These are phyloP conservation scores for Cyclanthera cordifolia DNA, from an alignment of 306 rosid genomes.

Conservation along the genomic window DNA sequence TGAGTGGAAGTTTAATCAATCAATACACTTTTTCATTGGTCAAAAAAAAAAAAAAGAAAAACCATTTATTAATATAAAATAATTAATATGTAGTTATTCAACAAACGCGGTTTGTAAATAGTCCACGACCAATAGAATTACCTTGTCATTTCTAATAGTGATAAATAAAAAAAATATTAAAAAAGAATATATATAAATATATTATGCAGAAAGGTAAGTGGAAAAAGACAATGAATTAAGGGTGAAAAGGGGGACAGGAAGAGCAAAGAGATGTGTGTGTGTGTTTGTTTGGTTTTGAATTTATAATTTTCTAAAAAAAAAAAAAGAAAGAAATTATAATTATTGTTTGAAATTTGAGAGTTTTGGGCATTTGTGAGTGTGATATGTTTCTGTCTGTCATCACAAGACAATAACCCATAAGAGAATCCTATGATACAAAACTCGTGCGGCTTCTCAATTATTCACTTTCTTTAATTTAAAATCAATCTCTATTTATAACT, in stretches of 20 bases:
- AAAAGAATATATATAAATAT: too few species aligned
- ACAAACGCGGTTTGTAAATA: background rate
- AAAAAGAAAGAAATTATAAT: too few species aligned
- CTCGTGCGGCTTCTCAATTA: conserved; percentile 15
- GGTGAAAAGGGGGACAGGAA: background rate
- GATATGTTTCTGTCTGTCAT: background rate
- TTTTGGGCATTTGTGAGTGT: background rate
- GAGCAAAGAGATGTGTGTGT: background rate
- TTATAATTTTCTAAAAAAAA: background rate
- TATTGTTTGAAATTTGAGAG: background rate
- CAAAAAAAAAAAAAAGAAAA: too few species aligned
- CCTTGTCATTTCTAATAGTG: background rate
- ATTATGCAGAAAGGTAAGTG: background rate
- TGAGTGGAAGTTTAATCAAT: too few species aligned
- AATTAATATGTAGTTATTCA: background rate
- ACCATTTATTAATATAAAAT: too few species aligned
- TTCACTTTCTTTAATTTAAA: too few species aligned
- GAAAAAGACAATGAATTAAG: background rate
- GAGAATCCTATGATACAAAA: conserved; percentile 14
- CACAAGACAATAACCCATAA: background rate
- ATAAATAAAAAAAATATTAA: too few species aligned
- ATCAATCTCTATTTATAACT: too few species aligned
- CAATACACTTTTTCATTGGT: too few species aligned
- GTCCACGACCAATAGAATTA: background rate
- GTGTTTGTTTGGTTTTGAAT: background rate